These are phyloP conservation scores for Debaryomyces prosopidis DNA, from an alignment of 805 yeast genomes.

Conservation along the genomic window DNA sequence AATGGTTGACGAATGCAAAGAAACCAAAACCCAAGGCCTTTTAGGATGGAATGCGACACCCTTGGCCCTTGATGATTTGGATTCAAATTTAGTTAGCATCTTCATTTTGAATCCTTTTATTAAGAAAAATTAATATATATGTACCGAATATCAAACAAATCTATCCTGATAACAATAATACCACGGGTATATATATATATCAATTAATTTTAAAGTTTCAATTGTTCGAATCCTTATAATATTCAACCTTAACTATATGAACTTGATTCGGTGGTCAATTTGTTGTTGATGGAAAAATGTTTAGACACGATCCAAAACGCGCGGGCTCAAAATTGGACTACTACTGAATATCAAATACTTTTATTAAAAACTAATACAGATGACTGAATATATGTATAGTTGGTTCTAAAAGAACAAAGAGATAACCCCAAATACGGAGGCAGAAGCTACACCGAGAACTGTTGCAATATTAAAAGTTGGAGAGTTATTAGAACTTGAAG, in stretches of 20 bases:
- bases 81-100: slow-evolving; percentile 82
- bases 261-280: slow-evolving; percentile 6
- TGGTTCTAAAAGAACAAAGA: slow-evolving; percentile 11
- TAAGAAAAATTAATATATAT: not conserved
- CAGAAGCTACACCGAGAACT: slow-evolving; percentile 16
- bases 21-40: slow-evolving; percentile 94
- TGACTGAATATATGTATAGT: not conserved
- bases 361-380: slow-evolving; percentile 1
- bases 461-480: slow-evolving; percentile 8
- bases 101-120: slow-evolving; percentile 57
- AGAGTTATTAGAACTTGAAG: slow-evolving; percentile 9
- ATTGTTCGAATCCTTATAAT: slow-evolving; percentile 1
- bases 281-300: slow-evolving; percentile 3
- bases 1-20: slow-evolving; percentile 95
- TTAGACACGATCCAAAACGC: slow-evolving; percentile 3
- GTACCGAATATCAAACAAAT: not conserved
- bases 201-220: slow-evolving; percentile 1
- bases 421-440: slow-evolving; percentile 20
- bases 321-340: not conserved
- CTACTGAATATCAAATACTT: not conserved
- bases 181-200: not conserved
- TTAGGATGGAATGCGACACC: slow-evolving; percentile 97
- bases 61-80: slow-evolving; percentile 96
- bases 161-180: not conserved
- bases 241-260: not conserved